Evolutionary conservation across 768 basidiomycete species (phyloP), one percentile per base, ranked within the genome.

Genomic region (Psilocybe azurescens): DNA sequence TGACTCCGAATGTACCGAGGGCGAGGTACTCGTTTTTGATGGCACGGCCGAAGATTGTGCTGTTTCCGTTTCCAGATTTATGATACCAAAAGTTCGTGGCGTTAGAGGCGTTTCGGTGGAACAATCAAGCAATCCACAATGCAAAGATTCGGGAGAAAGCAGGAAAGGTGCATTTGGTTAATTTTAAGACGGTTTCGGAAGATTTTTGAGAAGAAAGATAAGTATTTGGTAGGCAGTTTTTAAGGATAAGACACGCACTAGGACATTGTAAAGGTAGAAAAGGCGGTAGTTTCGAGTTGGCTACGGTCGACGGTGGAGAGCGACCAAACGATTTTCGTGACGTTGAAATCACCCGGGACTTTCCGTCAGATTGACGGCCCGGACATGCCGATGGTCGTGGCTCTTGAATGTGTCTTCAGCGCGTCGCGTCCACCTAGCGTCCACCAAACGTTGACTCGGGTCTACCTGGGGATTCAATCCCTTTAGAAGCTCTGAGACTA

Each of bases 11-110:
- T 41, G 88, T 86, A 58, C 84, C 87, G 58, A 94, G 81, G 20
- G 88, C 84, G 65, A 94, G 83, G 80, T 91, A 87, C 79, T 94
- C 90, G 72, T 87, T 89, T 81, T 90, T 91, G 70, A 94, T 82
- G 72, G 83, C 84, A 66, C 92, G 90, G 74, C 93, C 93, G 64
- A 92, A 72, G 70, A 94, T 89, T 64, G 83, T 79, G 83, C 93
- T 94, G 46, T 64, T 60, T 20, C 3, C 10, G 30, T 36, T 30
- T 11, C 18, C 3, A 16, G 8, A 24, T 36, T 32, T n/a, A 44
- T n/a, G 16, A 10, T 11, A 20, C 4, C 24, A 20, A 48, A 3
- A 36, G 29, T 36, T 50, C 7, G 16, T n/a, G 11, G 47, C 20
- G 46, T 3, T 8, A 20, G 10, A 38, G 18, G 20, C 2, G 38